Evolutionary conservation across 345 rosid genomes (phyloP).

Genomic region (Lepidium africanum): DNA sequence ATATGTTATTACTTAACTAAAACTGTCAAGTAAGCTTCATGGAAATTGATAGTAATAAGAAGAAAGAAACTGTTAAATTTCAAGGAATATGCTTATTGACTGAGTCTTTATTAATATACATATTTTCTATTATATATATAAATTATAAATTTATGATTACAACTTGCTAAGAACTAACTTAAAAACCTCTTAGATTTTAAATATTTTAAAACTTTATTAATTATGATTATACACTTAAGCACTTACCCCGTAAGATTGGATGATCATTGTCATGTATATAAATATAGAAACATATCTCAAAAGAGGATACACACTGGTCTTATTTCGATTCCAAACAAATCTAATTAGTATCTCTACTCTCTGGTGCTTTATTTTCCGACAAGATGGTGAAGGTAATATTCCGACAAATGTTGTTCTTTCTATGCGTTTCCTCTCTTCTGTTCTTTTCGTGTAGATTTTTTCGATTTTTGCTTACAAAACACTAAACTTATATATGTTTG

Average conservation of each 20-base stretch:
- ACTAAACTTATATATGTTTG: too few species aligned
- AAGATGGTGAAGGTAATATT: background rate
- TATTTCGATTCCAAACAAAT: background rate
- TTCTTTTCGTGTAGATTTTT: too few species aligned
- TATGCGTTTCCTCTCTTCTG: too few species aligned
- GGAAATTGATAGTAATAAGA: background rate
- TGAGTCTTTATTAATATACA: background rate
- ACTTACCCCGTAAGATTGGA: background rate
- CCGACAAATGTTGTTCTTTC: too few species aligned
- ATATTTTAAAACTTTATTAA: background rate
- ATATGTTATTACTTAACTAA: background rate
- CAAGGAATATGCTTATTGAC: constrained; percentile 10
- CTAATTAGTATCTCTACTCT: background rate
- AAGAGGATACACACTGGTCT: background rate
- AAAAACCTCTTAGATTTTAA: background rate
- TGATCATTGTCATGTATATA: background rate
- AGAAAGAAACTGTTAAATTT: background rate
- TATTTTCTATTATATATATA: background rate
- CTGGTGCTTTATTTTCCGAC: background rate
- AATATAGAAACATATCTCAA: background rate
- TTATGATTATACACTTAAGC: background rate
- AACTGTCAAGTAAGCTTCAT: background rate
- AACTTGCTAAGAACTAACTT: background rate
- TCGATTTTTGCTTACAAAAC: too few species aligned
- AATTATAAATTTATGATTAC: background rate